Evolutionary conservation across 257 asterid genomes (phyloP), one percentile per base, ranked within the genome.

Genomic region (Plantago major): DNA sequence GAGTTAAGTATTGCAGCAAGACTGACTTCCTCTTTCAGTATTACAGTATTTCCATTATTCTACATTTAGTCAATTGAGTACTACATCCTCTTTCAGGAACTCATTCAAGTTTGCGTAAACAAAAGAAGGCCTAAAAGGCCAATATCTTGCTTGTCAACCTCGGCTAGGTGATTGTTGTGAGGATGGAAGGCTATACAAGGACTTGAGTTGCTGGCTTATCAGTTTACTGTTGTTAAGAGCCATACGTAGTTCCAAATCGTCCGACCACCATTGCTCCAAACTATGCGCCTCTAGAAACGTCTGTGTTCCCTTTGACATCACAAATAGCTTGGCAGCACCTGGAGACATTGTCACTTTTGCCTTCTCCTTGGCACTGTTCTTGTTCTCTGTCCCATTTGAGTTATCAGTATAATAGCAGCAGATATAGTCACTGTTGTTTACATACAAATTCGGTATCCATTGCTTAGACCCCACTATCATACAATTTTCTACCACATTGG

Each of bases 211-310:
- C 78, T 88, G 73, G 55, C 92, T 83, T 28, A 93, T 89, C 75
- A 93, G 73, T 82, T 90, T 93, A 67, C 99, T 93, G 63, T 82
- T 82, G 37, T 77, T 78, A 0, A 89, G 46, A 11, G 94, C 97
- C 87, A 69, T 74, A 74, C 83, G 85, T 49, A 89, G 60, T 45
- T 89, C 94, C 87, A 93, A 77, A 46, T 87, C 96, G 71, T 93
- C 94, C 10, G 96, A 83, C 99, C 99, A 93, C 99, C 99, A 93
- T 62, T 93, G 99, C 72, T 93, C 99, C 83, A 93, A 55, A 1
- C 97, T 96, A 48, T 93, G 99, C 5, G 99, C 99, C 67, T 93
- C 99, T 0, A 87, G 78, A 73, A 93, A 89, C 94, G 81, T 89
- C 69, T 93, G 97, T 66, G 87, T 89, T 19, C 88, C 96, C 69